Base-by-base conservation (phyloP, 1,284 basidiomycete genomes). In the Cryptococcus sp. region DNA sequence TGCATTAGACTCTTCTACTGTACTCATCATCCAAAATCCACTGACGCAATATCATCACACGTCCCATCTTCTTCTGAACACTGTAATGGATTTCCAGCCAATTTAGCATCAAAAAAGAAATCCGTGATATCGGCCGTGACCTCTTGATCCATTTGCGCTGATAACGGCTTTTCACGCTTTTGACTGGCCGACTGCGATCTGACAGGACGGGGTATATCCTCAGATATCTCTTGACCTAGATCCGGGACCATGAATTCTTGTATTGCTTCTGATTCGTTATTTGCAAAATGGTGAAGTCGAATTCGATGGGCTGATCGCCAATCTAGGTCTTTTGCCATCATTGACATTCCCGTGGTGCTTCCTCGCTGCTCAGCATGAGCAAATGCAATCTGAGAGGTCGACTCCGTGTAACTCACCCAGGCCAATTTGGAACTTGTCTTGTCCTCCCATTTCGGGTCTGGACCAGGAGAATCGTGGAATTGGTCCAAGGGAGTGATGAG, bases 401-500 rank as follows among this genome's bases (percentile, higher is more conserved):
- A 53, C 15, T n/a, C 3, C 8, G 13, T 32, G 14, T n/a, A 41
- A 55, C 77, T 66, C 53, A 76, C 69, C 79, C 79, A 80, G 13
- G 74, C 72, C 1, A 80, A 62, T 53, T 73, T 71, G 50, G 71
- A 64, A 44, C 68, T 63, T 3, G 58, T 57, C 65, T 81, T 81
- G 11, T 72, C 59, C 46, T 77, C 73, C 79, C 79, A 81, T 14
- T 62, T 56, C 2, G 74, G 75, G 58, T 81, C 79, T 47, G 65
- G 63, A 0, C 75, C 73, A 3, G 68, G 57, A 2, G 46, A 47
- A 52, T 77, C 69, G 46, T 58, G 58, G 62, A 79, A 80, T 59
- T 80, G 79, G 50, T 81, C 79, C 4, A 80, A 70, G 2, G 80
- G 80, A 10, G 78, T 78, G 50, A 76, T 70, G 5, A 79, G 70